Base-by-base conservation (phyloP, 306 rosid genomes). In the Pueraria montana region DNA sequence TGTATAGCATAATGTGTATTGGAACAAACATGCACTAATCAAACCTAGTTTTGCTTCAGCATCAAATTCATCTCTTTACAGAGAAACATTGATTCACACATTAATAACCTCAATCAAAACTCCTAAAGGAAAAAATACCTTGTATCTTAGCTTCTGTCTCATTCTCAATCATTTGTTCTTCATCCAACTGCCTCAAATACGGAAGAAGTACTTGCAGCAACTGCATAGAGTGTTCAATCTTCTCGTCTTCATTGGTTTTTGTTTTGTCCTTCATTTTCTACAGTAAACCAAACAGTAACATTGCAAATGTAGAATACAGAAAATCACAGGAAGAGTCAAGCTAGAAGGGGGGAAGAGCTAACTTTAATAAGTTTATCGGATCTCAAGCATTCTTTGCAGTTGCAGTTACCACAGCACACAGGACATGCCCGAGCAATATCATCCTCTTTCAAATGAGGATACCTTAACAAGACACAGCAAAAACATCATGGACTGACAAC, bases 161-260 rank as follows among this genome's bases (percentile, higher is more conserved):
- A 70, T 79, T 82, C 90, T 95, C 97, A 16, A 36, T 36, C 40
- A 36, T 6, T 6, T 36, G 40, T 36, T 36, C 40, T 36, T 36
- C 40, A 6, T 36, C 81, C 46, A 95, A 76, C 53, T 74, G 87
- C 72, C 76, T 88, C 66, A 95, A 30, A 86, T 77, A 82, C 11
- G 97, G 97, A 82, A 95, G 89, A 76, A 95, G 87, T 2, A 8
- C 43, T 65, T 86, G 82, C 32, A 95, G 82, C 86, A 90, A 63
- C 83, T 88, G 90, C 85, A 85, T 84, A 36, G 76, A 76, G 78
- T 70, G 80, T 80, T 88, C 88, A 80, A 82, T 32, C 71, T 71
- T 50, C 0, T 50, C 50, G 2, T 38, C 65, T 1, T 36, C 17
- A 2, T 26, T 30, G 5, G 53, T 4, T 4, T 14, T 0, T 3